These are phyloP conservation scores for Xylaria acuta DNA, from an alignment of 495 filamentous ascomycete species.

Conservation along the genomic window DNA sequence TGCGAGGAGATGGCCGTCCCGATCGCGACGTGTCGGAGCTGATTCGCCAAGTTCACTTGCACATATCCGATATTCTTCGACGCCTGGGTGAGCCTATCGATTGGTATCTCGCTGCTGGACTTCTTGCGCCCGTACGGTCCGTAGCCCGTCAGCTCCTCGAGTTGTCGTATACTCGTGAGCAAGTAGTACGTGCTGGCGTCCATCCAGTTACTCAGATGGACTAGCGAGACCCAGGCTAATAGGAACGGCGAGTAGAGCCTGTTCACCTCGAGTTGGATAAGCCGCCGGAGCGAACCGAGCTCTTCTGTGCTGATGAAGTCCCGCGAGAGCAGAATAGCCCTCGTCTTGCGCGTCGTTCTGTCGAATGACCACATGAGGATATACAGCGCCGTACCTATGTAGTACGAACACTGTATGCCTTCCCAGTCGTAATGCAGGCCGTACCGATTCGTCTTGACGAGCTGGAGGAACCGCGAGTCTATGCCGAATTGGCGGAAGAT, in stretches of 20 bases:
- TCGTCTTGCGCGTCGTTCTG: conserved; percentile 20
- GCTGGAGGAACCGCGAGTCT: conserved; percentile 9
- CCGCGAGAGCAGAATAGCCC: conserved; percentile 31
- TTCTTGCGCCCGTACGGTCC: conserved; percentile 14
- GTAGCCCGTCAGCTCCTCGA: conserved; percentile 25
- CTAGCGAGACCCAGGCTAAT: conserved; percentile 30
- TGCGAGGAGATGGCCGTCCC: neutral
- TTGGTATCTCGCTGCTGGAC: neutral
- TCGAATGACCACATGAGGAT: conserved; percentile 37
- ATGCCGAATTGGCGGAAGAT: conserved; percentile 8
- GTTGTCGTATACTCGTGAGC: conserved; percentile 32
- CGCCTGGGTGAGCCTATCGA: conserved; percentile 8
- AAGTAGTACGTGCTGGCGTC: conserved; percentile 32
- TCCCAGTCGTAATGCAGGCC: conserved; percentile 18
- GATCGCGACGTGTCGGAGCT: conserved; percentile 18
- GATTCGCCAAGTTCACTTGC: conserved; percentile 15
- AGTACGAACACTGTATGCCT: conserved; percentile 27
- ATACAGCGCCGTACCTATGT: conserved; percentile 36
- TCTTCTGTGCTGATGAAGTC: conserved; percentile 25
- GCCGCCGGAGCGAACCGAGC: conserved; percentile 28
- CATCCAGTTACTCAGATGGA: conserved; percentile 20
- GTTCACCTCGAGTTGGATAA: conserved; percentile 22
- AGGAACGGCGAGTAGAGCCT: conserved; percentile 29
- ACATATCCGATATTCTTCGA: conserved; percentile 12
- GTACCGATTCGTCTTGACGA: conserved; percentile 14